Evolutionary conservation across 192 early-diverging fungal species (phyloP).

Genomic region (Coemansia sp.): DNA sequence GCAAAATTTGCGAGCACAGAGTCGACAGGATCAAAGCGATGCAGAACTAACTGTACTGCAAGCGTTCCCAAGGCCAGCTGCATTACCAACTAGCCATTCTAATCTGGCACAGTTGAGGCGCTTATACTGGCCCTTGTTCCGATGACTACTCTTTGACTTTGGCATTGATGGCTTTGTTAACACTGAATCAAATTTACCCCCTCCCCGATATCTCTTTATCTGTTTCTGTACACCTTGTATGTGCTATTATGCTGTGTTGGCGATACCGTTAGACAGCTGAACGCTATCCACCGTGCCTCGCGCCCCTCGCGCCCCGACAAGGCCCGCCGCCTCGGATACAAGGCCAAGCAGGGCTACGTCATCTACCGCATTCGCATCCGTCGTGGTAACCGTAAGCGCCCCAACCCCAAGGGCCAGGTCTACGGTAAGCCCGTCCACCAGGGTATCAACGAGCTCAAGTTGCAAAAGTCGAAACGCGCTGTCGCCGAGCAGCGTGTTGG

Average conservation of each 20-base stretch:
- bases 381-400: constrained; percentile 98
- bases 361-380: constrained; percentile 99
- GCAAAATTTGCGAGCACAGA: constrained; percentile 54
- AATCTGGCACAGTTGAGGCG: constrained; percentile 50
- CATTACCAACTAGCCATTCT: constrained; percentile 46
- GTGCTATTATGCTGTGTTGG: neutral
- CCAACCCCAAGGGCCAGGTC: constrained; percentile 95
- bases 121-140: constrained; percentile 56
- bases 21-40: neutral
- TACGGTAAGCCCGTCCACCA: constrained; percentile 98
- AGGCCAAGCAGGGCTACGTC: constrained; percentile 99
- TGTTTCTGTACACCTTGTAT: neutral
- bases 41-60: neutral
- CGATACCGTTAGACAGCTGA: constrained; percentile 78
- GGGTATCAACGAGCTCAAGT: constrained; percentile 99
- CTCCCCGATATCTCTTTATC: neutral
- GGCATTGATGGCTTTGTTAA: constrained; percentile 49
- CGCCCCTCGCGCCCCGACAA: constrained; percentile 98
- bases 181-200: neutral
- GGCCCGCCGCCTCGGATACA: constrained; percentile 99
- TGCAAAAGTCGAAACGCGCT: constrained; percentile 90
- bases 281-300: constrained; percentile 97
- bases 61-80: constrained; percentile 18
- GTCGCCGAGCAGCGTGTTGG: constrained; percentile 99
- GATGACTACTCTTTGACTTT: constrained; percentile 32